Evolutionary conservation across 2,329 filamentous ascomycete species (phyloP), one percentile per base, ranked within the genome.

Genomic region (Ascochyta clinopodiicola): DNA sequence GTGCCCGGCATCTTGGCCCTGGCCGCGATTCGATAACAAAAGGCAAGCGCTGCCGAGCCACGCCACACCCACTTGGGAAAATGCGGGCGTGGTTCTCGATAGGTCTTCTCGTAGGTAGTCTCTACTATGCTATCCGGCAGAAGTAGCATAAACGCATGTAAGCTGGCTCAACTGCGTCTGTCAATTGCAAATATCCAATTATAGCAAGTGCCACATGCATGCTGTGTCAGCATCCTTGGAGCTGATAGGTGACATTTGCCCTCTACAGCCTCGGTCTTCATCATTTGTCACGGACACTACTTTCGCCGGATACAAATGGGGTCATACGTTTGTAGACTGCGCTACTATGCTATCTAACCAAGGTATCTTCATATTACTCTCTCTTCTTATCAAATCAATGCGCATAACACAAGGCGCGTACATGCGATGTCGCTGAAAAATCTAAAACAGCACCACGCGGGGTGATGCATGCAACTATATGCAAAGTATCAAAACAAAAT

Each of bases 381-480:
- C 42, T 42, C 46, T 37, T 27, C 17, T 17, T 15, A 38, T 32
- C 45, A 38, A 56, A 12, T 25, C 7, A 21, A 36, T 42, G 42
- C 46, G 52, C 42, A 15, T 19, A 37, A 38, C 35, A 43, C 40
- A 35, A 25, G 25, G 31, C 40, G 35, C 46, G 22, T 36, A 32
- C 17, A 25, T 51, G 52, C 52, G 25, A 50, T 56, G 43, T 48
- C 51, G 51, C 51, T 48, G 27, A 47, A 37, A 29, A 25, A 27
- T 56, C 52, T 51, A 51, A 34, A 34, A 50, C 24, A 35, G 6
- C 19, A 17, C 40, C 40, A 50, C 17, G 6, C n/a, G 22, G n/a
- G n/a, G 34, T 48, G 44, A 43, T 44, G 19, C 24, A 47, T 43
- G 37, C 52, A 43, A 46, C 17, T 27, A 42, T 4, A 29, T 45